Evolutionary conservation across 2,329 filamentous ascomycete genomes (phyloP).

Genomic region (Cryphonectria naterciae): DNA sequence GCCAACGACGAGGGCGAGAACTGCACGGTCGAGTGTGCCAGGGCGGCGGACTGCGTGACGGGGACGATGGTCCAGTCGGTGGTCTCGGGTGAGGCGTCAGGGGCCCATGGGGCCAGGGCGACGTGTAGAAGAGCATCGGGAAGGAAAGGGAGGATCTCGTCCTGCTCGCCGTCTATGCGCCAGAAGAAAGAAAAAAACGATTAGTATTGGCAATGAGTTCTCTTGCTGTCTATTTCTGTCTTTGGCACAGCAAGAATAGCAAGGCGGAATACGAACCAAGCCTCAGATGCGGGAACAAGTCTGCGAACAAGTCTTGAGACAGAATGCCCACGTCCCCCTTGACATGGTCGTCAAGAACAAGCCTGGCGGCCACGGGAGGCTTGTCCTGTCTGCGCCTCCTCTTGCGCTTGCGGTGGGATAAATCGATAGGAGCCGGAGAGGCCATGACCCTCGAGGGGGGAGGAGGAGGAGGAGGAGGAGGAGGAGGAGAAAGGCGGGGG

Average conservation of each 20-base stretch:
- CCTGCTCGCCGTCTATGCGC: constrained; percentile 17
- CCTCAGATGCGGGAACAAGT: constrained; percentile 72
- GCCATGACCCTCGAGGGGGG: constrained; percentile 31
- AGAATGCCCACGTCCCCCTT: constrained; percentile 84
- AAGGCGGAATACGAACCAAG: constrained; percentile 49
- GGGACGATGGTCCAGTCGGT: constrained; percentile 86
- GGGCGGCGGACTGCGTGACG: constrained; percentile 64
- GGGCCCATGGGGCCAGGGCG: constrained; percentile 75
- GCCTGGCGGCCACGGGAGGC: constrained; percentile 74
- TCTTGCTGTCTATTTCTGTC: neutral
- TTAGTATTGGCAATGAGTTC: constrained; percentile 18
- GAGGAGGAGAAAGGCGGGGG: neutral
- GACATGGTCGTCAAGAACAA: constrained; percentile 84
- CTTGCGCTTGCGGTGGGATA: constrained; percentile 45
- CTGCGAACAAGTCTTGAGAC: constrained; percentile 82
- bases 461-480: neutral
- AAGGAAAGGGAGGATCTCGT: constrained; percentile 21
- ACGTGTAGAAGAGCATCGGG: constrained; percentile 62
- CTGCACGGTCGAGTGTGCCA: constrained; percentile 78
- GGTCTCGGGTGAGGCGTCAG: constrained; percentile 60
- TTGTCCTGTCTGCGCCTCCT: constrained; percentile 68
- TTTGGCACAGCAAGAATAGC: neutral
- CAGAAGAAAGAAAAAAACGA: neutral
- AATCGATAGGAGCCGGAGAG: constrained; percentile 33
- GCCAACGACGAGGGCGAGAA: constrained; percentile 73